Percentiles rank a stretch among this genome's conserved stretches.
These are phyloP conservation scores for Xylogone sp. DNA, from an alignment of 2,329 filamentous ascomycete genomes.

Conservation along the genomic window DNA sequence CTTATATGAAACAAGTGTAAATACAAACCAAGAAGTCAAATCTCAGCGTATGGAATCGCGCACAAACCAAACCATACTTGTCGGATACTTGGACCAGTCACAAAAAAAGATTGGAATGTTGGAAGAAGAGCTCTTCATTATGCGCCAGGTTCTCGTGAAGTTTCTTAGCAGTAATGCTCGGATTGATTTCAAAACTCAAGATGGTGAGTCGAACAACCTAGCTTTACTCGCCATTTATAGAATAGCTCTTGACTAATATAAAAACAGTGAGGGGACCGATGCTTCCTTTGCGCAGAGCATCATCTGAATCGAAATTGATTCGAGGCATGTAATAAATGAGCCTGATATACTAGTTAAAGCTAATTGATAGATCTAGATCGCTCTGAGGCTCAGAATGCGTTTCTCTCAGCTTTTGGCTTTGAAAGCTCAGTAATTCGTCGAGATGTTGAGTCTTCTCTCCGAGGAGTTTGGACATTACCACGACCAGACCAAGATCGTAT, in stretches of 20 bases:
- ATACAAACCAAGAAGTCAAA: background rate
- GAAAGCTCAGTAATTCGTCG: background rate
- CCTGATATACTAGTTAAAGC: background rate
- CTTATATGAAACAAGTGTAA: background rate
- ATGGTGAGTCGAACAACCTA: background rate
- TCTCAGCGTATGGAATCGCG: background rate
- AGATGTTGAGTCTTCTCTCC: background rate
- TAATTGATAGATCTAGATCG: background rate
- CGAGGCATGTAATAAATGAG: background rate
- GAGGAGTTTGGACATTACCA: background rate
- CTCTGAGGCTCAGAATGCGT: background rate
- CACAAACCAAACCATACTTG: background rate
- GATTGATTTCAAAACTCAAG: background rate
- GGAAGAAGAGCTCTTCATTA: background rate
- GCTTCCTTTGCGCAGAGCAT: background rate
- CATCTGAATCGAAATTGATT: background rate
- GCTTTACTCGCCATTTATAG: background rate
- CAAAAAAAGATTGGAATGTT: background rate
- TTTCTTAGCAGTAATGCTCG: background rate
- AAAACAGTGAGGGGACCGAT: background rate
- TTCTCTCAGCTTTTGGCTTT: background rate
- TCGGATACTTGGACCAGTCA: background rate
- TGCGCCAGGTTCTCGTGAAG: background rate
- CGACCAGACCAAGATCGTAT: background rate
- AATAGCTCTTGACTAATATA: background rate